Conservation (phyloP, 257 asterid genomes). For the Prunella vulgaris region DNA sequence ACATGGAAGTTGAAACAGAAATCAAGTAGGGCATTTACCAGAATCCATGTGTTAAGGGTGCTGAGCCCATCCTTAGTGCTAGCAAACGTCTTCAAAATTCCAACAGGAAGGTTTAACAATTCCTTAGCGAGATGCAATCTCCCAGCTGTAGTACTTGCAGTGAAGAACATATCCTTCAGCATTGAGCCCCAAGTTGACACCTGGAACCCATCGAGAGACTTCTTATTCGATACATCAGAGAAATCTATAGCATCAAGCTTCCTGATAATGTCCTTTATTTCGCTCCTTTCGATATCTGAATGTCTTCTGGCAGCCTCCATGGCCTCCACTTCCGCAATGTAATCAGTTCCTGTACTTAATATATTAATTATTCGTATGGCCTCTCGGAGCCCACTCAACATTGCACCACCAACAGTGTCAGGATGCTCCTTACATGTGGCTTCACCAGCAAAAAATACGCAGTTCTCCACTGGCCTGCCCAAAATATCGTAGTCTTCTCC, state of each 20-base stretch:
- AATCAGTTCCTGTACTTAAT: constrained; percentile 72
- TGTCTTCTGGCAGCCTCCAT: constrained; percentile 82
- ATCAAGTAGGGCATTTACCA: constrained; percentile 43
- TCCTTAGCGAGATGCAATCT: constrained; percentile 86
- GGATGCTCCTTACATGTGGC: constrained; percentile 99
- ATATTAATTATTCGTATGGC: constrained; percentile 87
- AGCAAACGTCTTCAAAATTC: constrained; percentile 80
- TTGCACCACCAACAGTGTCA: constrained; percentile 99
- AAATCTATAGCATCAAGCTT: constrained; percentile 73
- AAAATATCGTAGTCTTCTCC: constrained; percentile 96
- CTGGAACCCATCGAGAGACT: constrained; percentile 59
- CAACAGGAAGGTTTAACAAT: constrained; percentile 85
- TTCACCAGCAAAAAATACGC: constrained; percentile 98
- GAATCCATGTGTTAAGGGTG: constrained; percentile 90
- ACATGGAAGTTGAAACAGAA: constrained; percentile 10
- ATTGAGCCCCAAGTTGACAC: constrained; percentile 51
- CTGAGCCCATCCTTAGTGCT: constrained; percentile 87
- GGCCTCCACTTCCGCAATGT: constrained; percentile 78
- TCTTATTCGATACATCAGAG: constrained; percentile 47
- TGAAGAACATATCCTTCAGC: constrained; percentile 78
- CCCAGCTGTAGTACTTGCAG: constrained; percentile 79
- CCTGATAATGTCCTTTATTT: constrained; percentile 74
- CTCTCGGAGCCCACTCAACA: constrained; percentile 98
- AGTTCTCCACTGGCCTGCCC: constrained; percentile 92
- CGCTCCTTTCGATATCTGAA: constrained; percentile 67